Conservation (phyloP, 148 eudicot genomes). For the Diospyros kaki region DNA sequence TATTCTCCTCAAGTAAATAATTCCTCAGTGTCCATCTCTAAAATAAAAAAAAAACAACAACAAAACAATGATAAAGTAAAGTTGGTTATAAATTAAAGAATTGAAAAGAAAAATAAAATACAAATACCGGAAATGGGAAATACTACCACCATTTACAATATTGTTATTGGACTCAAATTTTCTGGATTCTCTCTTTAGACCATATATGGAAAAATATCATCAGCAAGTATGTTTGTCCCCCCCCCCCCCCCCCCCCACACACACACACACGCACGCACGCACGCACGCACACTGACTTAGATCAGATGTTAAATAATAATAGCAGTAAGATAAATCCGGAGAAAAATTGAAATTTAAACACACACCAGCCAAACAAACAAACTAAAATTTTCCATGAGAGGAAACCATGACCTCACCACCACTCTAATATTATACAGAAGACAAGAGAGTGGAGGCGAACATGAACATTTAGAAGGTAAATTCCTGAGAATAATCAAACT, state of each 20-base stretch:
- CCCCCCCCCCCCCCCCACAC: constrained; percentile 16
- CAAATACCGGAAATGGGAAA: constrained; percentile 59
- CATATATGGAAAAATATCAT: constrained; percentile 79
- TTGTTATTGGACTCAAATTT: constrained; percentile 73
- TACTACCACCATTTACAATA: constrained; percentile 68
- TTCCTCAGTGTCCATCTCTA: constrained; percentile 67
- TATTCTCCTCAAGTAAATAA: constrained; percentile 55
- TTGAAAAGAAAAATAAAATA: not conserved
- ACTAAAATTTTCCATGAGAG: too few relatives aligned
- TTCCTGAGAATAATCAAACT: too few relatives aligned
- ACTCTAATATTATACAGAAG: too few relatives aligned
- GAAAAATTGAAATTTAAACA: too few relatives aligned
- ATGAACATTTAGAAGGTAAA: too few relatives aligned
- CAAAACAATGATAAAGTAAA: not conserved
- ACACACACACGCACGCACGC: too few relatives aligned
- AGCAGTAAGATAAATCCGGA: not conserved
- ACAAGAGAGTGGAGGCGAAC: too few relatives aligned
- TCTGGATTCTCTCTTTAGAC: constrained; percentile 63
- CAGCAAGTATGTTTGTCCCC: constrained; percentile 68
- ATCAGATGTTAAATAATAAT: constrained; percentile 51
- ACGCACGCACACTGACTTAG: constrained; percentile 76
- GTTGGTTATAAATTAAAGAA: not conserved
- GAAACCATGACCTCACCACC: too few relatives aligned
- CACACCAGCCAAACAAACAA: too few relatives aligned
- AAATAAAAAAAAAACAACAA: not conserved